phyloP scores from a whole-genome alignment of 805 yeast genomes.

The Metschnikowia anglica region DNA sequence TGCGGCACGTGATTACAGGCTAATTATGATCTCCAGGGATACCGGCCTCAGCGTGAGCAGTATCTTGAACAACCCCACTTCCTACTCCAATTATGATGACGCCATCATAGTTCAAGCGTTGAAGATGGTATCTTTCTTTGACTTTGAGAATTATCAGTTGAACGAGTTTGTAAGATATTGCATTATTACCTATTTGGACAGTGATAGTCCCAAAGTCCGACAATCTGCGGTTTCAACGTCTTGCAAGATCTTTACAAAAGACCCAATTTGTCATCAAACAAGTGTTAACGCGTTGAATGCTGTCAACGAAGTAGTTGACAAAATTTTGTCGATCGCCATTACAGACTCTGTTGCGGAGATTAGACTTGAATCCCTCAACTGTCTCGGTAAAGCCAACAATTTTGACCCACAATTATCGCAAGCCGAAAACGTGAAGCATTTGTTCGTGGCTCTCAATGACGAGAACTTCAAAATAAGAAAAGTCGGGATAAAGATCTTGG shows the following conservation, averaged over 20 bases:
- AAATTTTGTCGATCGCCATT: slow-evolving; percentile 75
- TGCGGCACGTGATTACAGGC: slow-evolving; percentile 77
- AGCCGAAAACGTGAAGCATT: slow-evolving; percentile 80
- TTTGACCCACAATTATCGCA: slow-evolving; percentile 94
- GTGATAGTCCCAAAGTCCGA: slow-evolving; percentile 74
- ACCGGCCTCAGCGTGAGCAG: slow-evolving; percentile 47
- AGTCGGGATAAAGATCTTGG: slow-evolving; percentile 74
- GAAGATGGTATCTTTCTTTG: slow-evolving; percentile 70
- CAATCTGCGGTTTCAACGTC: slow-evolving; percentile 84
- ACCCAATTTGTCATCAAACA: slow-evolving; percentile 80
- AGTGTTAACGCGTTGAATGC: slow-evolving; percentile 79
- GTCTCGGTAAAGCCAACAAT: slow-evolving; percentile 57
- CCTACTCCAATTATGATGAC: slow-evolving; percentile 38
- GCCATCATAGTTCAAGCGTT: slow-evolving; percentile 71
- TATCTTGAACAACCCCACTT: slow-evolving; percentile 31
- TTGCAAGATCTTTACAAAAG: slow-evolving; percentile 69
- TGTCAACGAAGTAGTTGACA: slow-evolving; percentile 80
- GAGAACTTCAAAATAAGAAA: slow-evolving; percentile 82
- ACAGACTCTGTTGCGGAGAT: slow-evolving; percentile 89
- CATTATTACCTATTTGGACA: slow-evolving; percentile 80
- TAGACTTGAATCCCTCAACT: slow-evolving; percentile 70
- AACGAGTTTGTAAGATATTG: slow-evolving; percentile 87
- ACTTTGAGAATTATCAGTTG: slow-evolving; percentile 71
- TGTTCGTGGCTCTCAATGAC: slow-evolving; percentile 89
- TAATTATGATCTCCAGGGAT: slow-evolving; percentile 67